phyloP scores from a whole-genome alignment of 1,284 basidiomycete genomes.

The Hemileia vastatrix region DNA sequence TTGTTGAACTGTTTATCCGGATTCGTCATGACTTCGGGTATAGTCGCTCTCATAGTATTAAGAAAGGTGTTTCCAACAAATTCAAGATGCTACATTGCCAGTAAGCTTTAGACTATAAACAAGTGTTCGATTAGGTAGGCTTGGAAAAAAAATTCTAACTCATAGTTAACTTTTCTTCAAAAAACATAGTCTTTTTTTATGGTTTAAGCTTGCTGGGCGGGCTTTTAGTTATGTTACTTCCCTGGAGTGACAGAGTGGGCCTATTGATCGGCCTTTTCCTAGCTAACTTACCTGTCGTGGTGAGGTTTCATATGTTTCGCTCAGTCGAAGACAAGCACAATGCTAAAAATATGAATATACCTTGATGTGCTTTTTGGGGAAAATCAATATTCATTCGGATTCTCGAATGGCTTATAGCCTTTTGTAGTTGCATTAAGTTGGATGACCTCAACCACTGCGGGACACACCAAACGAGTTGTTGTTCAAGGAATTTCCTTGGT shows the following conservation, averaged over 20 bases:
- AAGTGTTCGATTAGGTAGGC: too few relatives aligned
- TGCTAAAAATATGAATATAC: too few relatives aligned
- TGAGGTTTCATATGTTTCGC: neutral
- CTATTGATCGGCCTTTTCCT: neutral
- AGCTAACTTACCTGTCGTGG: neutral
- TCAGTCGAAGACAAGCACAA: too few relatives aligned
- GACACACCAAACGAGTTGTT: slow-evolving; percentile 1
- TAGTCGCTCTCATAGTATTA: neutral
- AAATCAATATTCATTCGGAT: too few relatives aligned
- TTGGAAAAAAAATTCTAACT: too few relatives aligned
- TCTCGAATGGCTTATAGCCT: too few relatives aligned
- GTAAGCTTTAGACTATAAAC: too few relatives aligned
- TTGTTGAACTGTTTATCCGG: neutral
- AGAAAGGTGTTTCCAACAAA: neutral
- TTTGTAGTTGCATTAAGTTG: neutral
- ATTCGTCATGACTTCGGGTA: neutral
- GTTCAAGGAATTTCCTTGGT: slow-evolving; percentile 9
- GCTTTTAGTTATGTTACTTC: too few relatives aligned
- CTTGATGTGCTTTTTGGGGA: too few relatives aligned
- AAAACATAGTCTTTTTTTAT: too few relatives aligned
- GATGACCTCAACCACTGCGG: neutral
- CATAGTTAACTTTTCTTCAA: too few relatives aligned
- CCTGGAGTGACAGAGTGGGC: neutral
- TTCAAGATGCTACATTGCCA: neutral
- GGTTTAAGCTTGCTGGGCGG: too few relatives aligned